Evolutionary conservation across 2,329 filamentous ascomycete genomes (phyloP).

Genomic region (Cercospora nicotianae): DNA sequence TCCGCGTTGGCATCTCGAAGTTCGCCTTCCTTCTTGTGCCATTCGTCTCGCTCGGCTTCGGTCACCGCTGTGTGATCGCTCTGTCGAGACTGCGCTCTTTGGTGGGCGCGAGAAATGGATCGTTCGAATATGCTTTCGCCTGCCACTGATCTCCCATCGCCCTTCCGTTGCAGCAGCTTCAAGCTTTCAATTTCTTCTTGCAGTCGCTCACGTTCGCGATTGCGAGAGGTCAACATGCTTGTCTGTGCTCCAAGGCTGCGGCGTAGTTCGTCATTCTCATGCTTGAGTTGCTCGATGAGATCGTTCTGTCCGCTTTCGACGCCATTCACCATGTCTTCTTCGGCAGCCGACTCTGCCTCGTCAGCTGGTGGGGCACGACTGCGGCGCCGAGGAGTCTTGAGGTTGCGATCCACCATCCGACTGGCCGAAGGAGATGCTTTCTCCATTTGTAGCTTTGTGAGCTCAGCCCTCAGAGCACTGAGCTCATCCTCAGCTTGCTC

Average conservation of each 20-base stretch:
- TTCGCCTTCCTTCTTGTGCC: slow-evolving; percentile 80
- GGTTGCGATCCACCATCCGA: slow-evolving; percentile 41
- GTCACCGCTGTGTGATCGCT: slow-evolving; percentile 70
- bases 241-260: slow-evolving; percentile 94
- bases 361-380: slow-evolving; percentile 40
- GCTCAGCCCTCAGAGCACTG: slow-evolving; percentile 76
- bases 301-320: slow-evolving; percentile 46
- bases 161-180: slow-evolving; percentile 80
- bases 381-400: slow-evolving; percentile 35
- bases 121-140: slow-evolving; percentile 91
- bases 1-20: slow-evolving; percentile 84
- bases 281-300: slow-evolving; percentile 81
- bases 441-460: slow-evolving; percentile 57
- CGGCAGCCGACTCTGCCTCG: slow-evolving; percentile 35
- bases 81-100: slow-evolving; percentile 71
- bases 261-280: slow-evolving; percentile 88
- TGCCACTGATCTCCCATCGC: slow-evolving; percentile 60
- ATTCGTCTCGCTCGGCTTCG: slow-evolving; percentile 79
- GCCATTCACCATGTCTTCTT: slow-evolving; percentile 42
- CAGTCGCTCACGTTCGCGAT: slow-evolving; percentile 88
- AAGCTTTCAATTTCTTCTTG: slow-evolving; percentile 97
- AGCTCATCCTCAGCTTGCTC: slow-evolving; percentile 92
- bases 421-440: slow-evolving; percentile 40
- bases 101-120: slow-evolving; percentile 78
- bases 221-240: slow-evolving; percentile 94